Evolutionary conservation across 2,329 filamentous ascomycete species (phyloP).

Genomic region (Grosmannia clavigera): DNA sequence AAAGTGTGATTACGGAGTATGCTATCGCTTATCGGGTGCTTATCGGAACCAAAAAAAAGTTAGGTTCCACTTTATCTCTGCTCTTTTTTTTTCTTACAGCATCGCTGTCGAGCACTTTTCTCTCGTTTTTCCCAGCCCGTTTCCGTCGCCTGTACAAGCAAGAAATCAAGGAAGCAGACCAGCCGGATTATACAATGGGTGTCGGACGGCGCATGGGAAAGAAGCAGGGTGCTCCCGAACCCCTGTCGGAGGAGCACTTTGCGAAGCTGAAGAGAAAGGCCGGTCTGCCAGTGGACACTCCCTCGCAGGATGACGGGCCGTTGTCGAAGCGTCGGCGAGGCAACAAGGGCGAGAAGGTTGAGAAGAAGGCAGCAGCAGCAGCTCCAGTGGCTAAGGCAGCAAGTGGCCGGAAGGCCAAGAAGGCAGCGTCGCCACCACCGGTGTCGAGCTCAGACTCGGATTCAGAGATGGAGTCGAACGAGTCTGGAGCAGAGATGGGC

Average conservation of each 20-base stretch:
- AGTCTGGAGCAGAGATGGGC: not conserved
- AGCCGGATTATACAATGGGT: conserved; percentile 47
- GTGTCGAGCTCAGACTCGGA: conserved; percentile 13
- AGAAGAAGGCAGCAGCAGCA: no score
- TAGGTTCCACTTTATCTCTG: not conserved
- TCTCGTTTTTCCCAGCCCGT: not conserved
- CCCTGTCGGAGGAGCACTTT: conserved; percentile 68
- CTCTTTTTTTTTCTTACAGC: conserved; percentile 3
- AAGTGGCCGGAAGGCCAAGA: conserved; percentile 21
- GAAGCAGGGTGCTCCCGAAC: conserved; percentile 80
- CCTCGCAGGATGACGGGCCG: conserved; percentile 29
- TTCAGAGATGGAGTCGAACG: not conserved
- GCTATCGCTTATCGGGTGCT: conserved; percentile 7
- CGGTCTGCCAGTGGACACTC: conserved; percentile 49
- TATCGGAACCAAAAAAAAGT: conserved; percentile 9
- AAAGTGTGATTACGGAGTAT: not conserved
- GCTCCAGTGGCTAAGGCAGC: conserved; percentile 17
- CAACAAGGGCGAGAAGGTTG: conserved; percentile 19
- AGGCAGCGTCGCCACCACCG: conserved; percentile 14
- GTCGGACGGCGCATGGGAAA: conserved; percentile 75
- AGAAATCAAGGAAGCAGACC: not conserved
- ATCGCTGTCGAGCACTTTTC: not conserved
- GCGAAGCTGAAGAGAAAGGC: conserved; percentile 78
- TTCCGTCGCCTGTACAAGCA: conserved; percentile 14
- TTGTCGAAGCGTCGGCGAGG: conserved; percentile 46